phyloP scores from a whole-genome alignment of 78 protist species.

The Polysphondylium violaceum region DNA sequence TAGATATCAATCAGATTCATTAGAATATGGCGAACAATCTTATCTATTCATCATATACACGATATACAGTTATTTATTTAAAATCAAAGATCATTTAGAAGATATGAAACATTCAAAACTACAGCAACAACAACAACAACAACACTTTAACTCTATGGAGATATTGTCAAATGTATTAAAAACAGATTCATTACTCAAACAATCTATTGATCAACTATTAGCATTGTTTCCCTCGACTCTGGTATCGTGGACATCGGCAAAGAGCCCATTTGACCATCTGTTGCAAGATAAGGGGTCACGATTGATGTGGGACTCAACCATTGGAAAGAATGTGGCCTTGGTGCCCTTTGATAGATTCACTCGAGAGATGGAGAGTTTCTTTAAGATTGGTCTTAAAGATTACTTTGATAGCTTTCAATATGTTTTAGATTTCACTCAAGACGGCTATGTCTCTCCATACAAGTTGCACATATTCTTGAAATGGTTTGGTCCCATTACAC shows the following conservation, averaged over 20 bases:
- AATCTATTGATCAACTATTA: conserved; percentile 54
- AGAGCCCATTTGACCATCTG: neutral
- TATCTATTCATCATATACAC: conserved; percentile 4
- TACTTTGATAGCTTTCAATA: conserved; percentile 21
- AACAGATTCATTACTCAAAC: conserved; percentile 53
- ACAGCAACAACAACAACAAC: neutral
- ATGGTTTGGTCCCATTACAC: conserved; percentile 73
- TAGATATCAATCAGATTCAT: neutral
- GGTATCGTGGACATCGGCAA: neutral
- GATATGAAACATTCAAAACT: neutral
- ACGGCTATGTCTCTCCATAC: conserved; percentile 45
- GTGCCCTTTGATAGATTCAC: conserved; percentile 33
- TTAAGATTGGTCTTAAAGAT: neutral
- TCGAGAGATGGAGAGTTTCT: conserved; percentile 6
- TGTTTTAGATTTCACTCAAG: conserved; percentile 64
- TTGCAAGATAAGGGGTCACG: conserved; percentile 22
- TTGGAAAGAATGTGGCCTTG: conserved; percentile 21
- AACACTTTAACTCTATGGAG: neutral
- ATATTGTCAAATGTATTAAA: conserved; percentile 11
- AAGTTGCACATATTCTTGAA: conserved; percentile 36
- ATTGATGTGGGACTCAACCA: conserved; percentile 32
- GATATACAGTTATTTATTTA: neutral
- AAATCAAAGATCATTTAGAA: neutral
- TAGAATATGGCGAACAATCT: neutral
- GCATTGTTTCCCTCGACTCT: conserved; percentile 21